Base-by-base conservation (phyloP, 768 basidiomycete genomes). In the Tricholoma sp. region DNA sequence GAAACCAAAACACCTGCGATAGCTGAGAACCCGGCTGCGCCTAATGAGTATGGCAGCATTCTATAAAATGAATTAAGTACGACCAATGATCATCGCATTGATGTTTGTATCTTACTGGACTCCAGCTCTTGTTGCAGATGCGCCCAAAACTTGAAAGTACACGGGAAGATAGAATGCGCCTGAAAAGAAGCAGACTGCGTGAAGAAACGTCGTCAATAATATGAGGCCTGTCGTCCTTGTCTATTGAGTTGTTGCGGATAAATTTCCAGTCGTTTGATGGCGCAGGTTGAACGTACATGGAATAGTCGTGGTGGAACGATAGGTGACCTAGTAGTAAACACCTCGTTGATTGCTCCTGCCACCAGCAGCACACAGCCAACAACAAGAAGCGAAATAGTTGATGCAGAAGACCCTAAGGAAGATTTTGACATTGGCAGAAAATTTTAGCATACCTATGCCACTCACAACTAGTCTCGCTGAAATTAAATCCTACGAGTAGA, bases 281-380 rank as follows among this genome's bases (percentile, higher is more conserved):
- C 15, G 33, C 18, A 44, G 3, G 34, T n/a, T 13, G 11, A 24
- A 55, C 72, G 37, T 53, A 83, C 86, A 72, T 81, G 83, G 74
- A 91, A 91, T 31, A 91, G 64, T 10, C 90, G 81, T 7, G 88
- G 82, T 20, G 90, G 90, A 11, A 92, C 62, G 54, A 92, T 87
- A 0, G 88, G 85, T 4, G 85, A 83, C 12, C 85, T 76, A 15
- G 65, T 78, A 0, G 90, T 92, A 59, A 68, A 77, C 2, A 70
- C 50, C 66, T 92, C 90, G 56, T 88, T 85, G 5, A 86, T 59
- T 2, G 68, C 76, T 9, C 78, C 83, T 2, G 63, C 45, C 12
- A 89, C 31, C 5, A 92, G 70, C 9, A 85, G 57, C 0, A 74
- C 74, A 42, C 76, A 64, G 24, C 91, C 89, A 47, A 88, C 68